Base-by-base conservation (phyloP, 345 rosid species). In the Odontarrhena argentea region DNA sequence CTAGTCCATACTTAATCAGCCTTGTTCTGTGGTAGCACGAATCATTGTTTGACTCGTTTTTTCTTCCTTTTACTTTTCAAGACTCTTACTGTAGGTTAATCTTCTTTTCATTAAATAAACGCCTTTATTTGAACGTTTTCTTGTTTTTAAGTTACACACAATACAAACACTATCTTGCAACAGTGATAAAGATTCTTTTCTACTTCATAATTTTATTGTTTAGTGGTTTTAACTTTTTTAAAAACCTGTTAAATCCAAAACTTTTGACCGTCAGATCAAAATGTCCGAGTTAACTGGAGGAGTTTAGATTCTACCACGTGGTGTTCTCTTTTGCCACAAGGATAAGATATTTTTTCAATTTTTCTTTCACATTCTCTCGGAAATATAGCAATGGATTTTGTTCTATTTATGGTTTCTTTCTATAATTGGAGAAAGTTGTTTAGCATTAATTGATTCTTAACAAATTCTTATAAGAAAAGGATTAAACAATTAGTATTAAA, bases 31-130 rank as follows among this genome's bases (percentile, higher is more conserved):
- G 26, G 26, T 46, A 1, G 22, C 44, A 47, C 15, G 67, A 32
- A 18, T 46, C 44, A 18, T 62, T 32, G 55, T 46, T 62, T 62
- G 67, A 62, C 67, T 36, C 67, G 46, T 35, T 62, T 62, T 62
- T 62, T 62, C 24, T 35, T 36, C 46, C 56, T 63, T 48, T 36
- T 49, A 63, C 67, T 63, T 32, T 32, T 32, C 22, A 18, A 32
- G 6, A 32, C 36, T 32, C 49, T 63, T 48, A 0, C 46, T 48
- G 56, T 36, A 8, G n/a, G 49, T 48, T 49, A 36, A 36, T 63
- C 55, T 11, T 48, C 56, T 36, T 24, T 48, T 24, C n/a, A 46
- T 44, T 25, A 25, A 5, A 26, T 59, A 37, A 8, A n/a, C 25
- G 11, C 25, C 7, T 59, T 59, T 26, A 1, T 13, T 43, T 43